Base-by-base conservation (phyloP, 192 early-diverging fungal species). In the Linnemannia schmuckeri region DNA sequence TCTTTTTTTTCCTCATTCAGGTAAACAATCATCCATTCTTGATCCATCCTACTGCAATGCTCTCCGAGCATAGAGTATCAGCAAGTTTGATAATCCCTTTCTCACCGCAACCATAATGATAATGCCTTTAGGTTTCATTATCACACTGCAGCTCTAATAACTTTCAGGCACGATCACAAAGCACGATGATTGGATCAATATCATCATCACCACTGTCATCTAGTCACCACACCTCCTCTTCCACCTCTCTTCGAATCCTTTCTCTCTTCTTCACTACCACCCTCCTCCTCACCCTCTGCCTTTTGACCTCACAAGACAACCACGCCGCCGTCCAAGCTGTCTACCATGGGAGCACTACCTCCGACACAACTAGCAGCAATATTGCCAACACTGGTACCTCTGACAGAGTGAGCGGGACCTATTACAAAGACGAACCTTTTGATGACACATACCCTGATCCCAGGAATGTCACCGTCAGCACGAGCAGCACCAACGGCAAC, bases 401-500 rank as follows among this genome's bases (percentile, higher is more conserved):
- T 66, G 77, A 78, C 13, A 42, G 44, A 17, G 27, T 40, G 2
- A 69, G 63, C 52, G 63, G 44, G 6, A 70, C 68, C 20, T 78
- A 22, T 41, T 70, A 70, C 47, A 78, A 54, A 27, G 63, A 72
- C 4, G 24, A 40, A 8, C 75, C 74, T 10, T 71, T 75, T 47
- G 80, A 75, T 35, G 74, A 68, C 27, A 49, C 68, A 9, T 82
- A 42, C 37, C 79, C 79, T 24, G 79, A 80, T 8, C 49, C 52
- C 30, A 41, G 47, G 4, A 80, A 73, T 2, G 20, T 24, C 24
- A 70, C 70, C 0, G 68, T 10, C 49, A 57, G 9, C 57, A 33
- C 30, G 0, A 55, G 27, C 3, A 24, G 55, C 35, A 1, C 4
- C 41, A 22, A 77, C 10, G 42, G 54, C 42, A 30, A 4, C 13